These are phyloP conservation scores for Tulasnella sp. DNA, from an alignment of 768 basidiomycete genomes.

Conservation along the genomic window DNA sequence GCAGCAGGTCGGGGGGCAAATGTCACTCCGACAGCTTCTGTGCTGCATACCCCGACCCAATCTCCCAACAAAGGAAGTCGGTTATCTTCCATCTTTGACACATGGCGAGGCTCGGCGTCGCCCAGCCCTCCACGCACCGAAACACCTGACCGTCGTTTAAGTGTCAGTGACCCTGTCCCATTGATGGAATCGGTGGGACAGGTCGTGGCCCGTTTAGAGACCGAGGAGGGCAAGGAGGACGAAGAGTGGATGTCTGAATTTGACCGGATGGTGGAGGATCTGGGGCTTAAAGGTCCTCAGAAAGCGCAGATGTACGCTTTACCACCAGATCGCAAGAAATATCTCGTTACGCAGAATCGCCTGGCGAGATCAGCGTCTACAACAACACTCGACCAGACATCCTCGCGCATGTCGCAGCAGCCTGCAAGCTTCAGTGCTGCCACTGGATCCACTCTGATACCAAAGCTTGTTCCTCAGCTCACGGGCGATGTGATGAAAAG, in stretches of 20 bases:
- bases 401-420: constrained; percentile 35
- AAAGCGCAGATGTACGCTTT: constrained; percentile 60
- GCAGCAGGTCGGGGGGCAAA: constrained; percentile 35
- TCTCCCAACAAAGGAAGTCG: constrained; percentile 53
- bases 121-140: constrained; percentile 34
- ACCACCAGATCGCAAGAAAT: constrained; percentile 58
- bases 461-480: constrained; percentile 65
- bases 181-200: constrained; percentile 15
- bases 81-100: constrained; percentile 61
- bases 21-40: constrained; percentile 28
- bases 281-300: constrained; percentile 69
- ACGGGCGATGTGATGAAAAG: constrained; percentile 63
- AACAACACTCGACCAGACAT: constrained; percentile 35
- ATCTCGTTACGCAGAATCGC: constrained; percentile 57
- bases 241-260: constrained; percentile 48
- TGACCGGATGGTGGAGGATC: constrained; percentile 65
- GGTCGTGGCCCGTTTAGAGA: constrained; percentile 33
- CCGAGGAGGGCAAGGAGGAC: constrained; percentile 37
- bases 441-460: constrained; percentile 53
- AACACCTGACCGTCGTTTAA: constrained; percentile 43
- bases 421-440: constrained; percentile 58
- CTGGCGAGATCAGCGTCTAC: constrained; percentile 38
- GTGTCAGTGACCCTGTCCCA: constrained; percentile 63
- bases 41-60: constrained; percentile 25
- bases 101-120: constrained; percentile 53